Conservation (phyloP, 78 protist genomes). For the Guillardia theta region DNA sequence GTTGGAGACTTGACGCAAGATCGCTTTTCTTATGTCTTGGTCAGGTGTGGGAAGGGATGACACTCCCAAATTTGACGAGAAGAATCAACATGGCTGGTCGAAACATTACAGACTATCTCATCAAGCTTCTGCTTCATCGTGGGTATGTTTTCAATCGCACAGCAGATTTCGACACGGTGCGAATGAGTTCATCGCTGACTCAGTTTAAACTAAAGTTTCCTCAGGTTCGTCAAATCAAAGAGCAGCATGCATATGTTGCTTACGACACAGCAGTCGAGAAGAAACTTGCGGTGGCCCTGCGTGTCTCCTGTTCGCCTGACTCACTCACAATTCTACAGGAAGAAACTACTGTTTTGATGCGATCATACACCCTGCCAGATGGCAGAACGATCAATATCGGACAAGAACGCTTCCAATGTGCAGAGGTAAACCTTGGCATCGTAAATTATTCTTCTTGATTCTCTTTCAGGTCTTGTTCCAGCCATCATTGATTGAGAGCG, state of each 20-base stretch:
- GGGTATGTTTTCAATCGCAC: slow-evolving; percentile 96
- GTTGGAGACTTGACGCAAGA: too few relatives aligned
- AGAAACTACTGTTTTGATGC: slow-evolving; percentile 93
- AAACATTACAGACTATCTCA: slow-evolving; percentile 85
- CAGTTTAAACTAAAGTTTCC: background rate
- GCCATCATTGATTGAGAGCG: too few relatives aligned
- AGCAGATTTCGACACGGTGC: slow-evolving; percentile 98
- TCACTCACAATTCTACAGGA: too few relatives aligned
- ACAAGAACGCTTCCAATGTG: slow-evolving; percentile 18
- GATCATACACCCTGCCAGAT: slow-evolving; percentile 39
- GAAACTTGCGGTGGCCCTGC: background rate
- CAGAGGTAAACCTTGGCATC: too few relatives aligned
- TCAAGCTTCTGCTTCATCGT: slow-evolving; percentile 89
- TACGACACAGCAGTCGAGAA: background rate
- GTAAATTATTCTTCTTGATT: too few relatives aligned
- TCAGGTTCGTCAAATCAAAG: slow-evolving; percentile 75
- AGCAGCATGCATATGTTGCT: slow-evolving; percentile 93
- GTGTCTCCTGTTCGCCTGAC: too few relatives aligned
- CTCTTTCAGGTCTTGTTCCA: too few relatives aligned
- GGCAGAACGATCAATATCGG: slow-evolving; percentile 47
- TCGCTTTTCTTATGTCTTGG: too few relatives aligned
- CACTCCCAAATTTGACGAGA: slow-evolving; percentile 78
- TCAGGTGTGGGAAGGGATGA: slow-evolving; percentile 95
- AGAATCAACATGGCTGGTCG: slow-evolving; percentile 98
- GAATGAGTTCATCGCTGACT: slow-evolving; percentile 51